Conservation (phyloP, 2,329 filamentous ascomycete genomes). For the Coniochaeta sp. region DNA sequence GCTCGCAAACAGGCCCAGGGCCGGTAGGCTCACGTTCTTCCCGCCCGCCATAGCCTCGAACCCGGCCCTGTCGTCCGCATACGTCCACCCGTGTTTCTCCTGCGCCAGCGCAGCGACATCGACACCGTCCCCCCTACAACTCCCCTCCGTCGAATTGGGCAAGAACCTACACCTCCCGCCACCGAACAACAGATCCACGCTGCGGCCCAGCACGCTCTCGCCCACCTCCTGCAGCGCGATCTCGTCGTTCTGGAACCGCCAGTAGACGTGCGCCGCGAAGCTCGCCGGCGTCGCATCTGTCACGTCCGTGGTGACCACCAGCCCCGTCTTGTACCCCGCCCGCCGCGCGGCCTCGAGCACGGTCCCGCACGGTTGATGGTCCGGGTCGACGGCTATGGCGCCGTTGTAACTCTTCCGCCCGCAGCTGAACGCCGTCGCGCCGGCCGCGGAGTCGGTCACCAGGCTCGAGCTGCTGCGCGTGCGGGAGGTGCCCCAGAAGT, state of each 20-base stretch:
- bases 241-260: constrained; percentile 74
- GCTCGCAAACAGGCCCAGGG: constrained; percentile 78
- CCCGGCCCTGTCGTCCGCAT: constrained; percentile 61
- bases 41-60: constrained; percentile 71
- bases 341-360: constrained; percentile 89
- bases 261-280: constrained; percentile 82
- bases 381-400: constrained; percentile 82
- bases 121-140: constrained; percentile 73
- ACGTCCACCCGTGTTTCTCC: constrained; percentile 71
- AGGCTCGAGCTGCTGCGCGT: constrained; percentile 79
- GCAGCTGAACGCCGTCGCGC: constrained; percentile 93
- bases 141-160: constrained; percentile 70
- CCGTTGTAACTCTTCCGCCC: constrained; percentile 93
- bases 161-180: constrained; percentile 92
- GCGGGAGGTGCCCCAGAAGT: constrained; percentile 84
- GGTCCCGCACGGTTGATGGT: constrained; percentile 82
- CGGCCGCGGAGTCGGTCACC: constrained; percentile 94
- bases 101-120: constrained; percentile 69
- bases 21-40: constrained; percentile 63
- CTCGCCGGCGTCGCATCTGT: constrained; percentile 96
- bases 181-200: constrained; percentile 88
- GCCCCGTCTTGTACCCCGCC: constrained; percentile 83
- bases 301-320: constrained; percentile 91
- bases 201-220: constrained; percentile 74
- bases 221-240: constrained; percentile 93